Percentiles rank a stretch among this genome's conserved stretches.
Conservation (phyloP, 768 basidiomycete genomes). For the Amyloporia xantha region DNA sequence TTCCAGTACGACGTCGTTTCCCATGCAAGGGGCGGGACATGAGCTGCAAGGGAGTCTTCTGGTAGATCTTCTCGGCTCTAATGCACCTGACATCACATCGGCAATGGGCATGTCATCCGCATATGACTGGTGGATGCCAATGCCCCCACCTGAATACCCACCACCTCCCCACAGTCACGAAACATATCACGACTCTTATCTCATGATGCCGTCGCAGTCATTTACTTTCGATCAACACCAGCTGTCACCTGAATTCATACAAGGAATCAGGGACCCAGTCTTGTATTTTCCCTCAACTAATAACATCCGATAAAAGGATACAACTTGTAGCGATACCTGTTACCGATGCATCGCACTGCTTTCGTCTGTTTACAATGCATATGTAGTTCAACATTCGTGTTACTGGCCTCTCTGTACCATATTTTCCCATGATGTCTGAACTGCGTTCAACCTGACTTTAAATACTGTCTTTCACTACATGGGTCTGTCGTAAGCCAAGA, state of each 20-base stretch:
- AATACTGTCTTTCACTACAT: too few species aligned
- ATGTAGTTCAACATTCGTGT: too few species aligned
- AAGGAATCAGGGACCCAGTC: slow-evolving; percentile 15
- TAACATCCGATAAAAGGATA: neutral
- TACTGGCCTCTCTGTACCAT: too few species aligned
- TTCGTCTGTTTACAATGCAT: neutral
- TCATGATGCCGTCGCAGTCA: slow-evolving; percentile 11
- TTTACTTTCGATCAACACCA: slow-evolving; percentile 21
- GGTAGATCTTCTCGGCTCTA: neutral
- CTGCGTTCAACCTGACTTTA: too few species aligned
- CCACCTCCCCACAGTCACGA: neutral
- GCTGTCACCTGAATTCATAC: slow-evolving; percentile 18
- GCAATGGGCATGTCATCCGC: neutral
- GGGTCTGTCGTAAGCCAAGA: neutral
- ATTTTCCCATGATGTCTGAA: too few species aligned
- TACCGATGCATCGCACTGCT: neutral
- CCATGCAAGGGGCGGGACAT: neutral
- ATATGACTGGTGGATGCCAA: slow-evolving; percentile 1
- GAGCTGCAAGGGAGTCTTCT: neutral
- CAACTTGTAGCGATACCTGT: neutral
- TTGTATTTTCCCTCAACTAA: slow-evolving; percentile 14
- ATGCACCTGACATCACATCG: neutral
- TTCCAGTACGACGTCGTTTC: neutral
- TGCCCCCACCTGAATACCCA: neutral
- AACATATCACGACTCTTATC: too few species aligned